These are phyloP conservation scores for Paramecium caudatum DNA, from an alignment of 73 alveolate species.

Conservation along the genomic window DNA sequence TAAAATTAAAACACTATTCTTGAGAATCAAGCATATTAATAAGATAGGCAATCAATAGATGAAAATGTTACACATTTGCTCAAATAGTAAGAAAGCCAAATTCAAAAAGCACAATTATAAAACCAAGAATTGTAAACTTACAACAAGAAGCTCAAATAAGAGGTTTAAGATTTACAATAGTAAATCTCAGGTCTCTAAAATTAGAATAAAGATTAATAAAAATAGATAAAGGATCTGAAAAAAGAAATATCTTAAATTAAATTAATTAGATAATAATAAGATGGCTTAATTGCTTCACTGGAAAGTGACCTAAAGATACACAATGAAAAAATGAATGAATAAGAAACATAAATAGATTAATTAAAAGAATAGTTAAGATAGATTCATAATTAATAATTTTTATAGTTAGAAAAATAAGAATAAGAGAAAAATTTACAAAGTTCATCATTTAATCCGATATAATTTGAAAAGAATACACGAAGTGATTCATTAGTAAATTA, in stretches of 20 bases:
- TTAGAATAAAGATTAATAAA: background rate
- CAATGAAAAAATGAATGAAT: background rate
- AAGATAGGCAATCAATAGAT: background rate
- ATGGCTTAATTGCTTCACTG: background rate
- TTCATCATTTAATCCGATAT: background rate
- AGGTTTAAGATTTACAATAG: background rate
- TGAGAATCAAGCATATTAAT: background rate
- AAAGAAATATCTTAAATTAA: background rate
- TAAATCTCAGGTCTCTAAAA: background rate
- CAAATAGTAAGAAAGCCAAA: background rate
- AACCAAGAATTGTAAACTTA: background rate
- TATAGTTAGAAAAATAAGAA: background rate
- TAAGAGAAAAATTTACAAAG: background rate
- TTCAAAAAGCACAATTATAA: slow-evolving; percentile 12
- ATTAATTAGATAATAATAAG: background rate
- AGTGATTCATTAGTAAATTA: background rate
- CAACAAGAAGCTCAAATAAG: background rate
- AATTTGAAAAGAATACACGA: background rate
- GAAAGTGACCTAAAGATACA: background rate
- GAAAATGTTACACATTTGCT: background rate
- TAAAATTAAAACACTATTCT: background rate
- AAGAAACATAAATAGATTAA: slow-evolving; percentile 21
- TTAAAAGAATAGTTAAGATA: background rate
- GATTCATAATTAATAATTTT: background rate
- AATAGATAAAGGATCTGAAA: background rate